Base-by-base conservation (phyloP, 768 basidiomycete genomes). In the Agaricus subrufescens region DNA sequence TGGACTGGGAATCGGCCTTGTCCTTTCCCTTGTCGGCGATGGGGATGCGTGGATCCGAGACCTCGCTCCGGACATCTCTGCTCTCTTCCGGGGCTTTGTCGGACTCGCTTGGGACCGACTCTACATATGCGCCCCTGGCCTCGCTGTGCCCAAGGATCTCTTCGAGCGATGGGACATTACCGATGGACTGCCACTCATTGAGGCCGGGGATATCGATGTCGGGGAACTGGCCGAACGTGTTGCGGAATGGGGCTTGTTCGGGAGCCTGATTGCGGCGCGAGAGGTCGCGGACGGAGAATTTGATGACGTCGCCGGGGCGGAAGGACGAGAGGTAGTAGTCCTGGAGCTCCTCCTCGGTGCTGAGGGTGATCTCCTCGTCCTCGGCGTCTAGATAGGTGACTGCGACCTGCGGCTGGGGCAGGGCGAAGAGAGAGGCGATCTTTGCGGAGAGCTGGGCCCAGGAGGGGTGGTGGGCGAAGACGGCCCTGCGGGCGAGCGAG, bases 381-480 rank as follows among this genome's bases (percentile, higher is more conserved):
- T 92, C 89, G 31, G 67, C 66, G 67, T 93, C 91, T 48, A 85
- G 58, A 67, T 93, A 92, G 31, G 85, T 83, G 34, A 89, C 84
- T 2, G 76, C 87, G 50, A 91, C 71, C 50, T 77, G 76, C 56
- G 80, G 78, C 52, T 69, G 53, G 3, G 86, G 80, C 40, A 92
- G 84, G 45, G 65, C 65, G 60, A 67, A 91, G 55, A 74, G 69
- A 26, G 62, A 60, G 46, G 79, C 74, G 56, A 90, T 80, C 62
- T 76, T 85, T 38, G 72, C 61, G 11, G 85, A 79, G 47, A 91
- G 80, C 15, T 69, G 63, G 8, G 59, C 34, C 88, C 89, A 90
- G 8, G 74, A 66, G 5, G 89, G 89, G 23, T 59, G 66, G 9
- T 62, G 57, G 4, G 70, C 57, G 61, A 90, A 90, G 5, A 73